Percentiles rank a stretch among this genome's conserved stretches.
phyloP scores from a whole-genome alignment of 2,329 filamentous ascomycete genomes.

The Penicillium sp. region DNA sequence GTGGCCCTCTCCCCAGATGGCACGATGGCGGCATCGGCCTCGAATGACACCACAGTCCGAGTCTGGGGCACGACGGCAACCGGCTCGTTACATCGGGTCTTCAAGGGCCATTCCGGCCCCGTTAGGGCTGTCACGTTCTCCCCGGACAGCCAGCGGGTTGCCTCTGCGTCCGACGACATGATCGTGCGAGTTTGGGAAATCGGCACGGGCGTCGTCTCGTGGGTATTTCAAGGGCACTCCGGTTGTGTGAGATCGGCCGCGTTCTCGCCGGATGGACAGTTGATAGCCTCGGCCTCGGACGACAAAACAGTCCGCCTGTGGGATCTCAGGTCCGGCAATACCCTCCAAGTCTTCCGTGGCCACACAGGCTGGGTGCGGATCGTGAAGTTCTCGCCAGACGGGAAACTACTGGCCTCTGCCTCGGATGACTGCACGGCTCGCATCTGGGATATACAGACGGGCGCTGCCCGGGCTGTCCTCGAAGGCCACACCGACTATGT shows the following conservation, averaged over 20 bases:
- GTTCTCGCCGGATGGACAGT: conserved; percentile 31
- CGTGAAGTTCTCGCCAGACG: conserved; percentile 32
- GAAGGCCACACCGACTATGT: conserved; percentile 25
- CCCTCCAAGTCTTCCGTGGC: conserved; percentile 17
- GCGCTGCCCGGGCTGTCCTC: conserved; percentile 13
- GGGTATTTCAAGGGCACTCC: conserved; percentile 26
- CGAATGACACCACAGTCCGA: conserved; percentile 9
- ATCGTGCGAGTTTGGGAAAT: conserved; percentile 17
- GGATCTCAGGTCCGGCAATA: conserved; percentile 16
- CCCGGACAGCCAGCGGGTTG: conserved; percentile 21
- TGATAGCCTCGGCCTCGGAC: conserved; percentile 28
- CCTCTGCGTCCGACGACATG: conserved; percentile 12
- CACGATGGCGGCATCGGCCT: conserved; percentile 7
- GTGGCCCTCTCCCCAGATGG: conserved; percentile 16
- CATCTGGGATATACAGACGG: conserved; percentile 14
- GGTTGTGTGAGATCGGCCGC: conserved; percentile 20
- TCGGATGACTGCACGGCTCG: conserved; percentile 11
- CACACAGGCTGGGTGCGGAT: conserved; percentile 12
- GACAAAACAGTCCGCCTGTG: conserved; percentile 31
- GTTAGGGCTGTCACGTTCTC: conserved; percentile 29
- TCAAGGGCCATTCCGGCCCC: conserved; percentile 20
- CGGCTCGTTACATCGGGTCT: conserved; percentile 11
- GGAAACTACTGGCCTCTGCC: conserved; percentile 15
- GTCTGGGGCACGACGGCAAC: conserved; percentile 10
- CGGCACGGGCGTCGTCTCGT: conserved; percentile 2